Evolutionary conservation across 2,329 filamentous ascomycete genomes (phyloP).

Genomic region (Scolecobasidium constrictum): DNA sequence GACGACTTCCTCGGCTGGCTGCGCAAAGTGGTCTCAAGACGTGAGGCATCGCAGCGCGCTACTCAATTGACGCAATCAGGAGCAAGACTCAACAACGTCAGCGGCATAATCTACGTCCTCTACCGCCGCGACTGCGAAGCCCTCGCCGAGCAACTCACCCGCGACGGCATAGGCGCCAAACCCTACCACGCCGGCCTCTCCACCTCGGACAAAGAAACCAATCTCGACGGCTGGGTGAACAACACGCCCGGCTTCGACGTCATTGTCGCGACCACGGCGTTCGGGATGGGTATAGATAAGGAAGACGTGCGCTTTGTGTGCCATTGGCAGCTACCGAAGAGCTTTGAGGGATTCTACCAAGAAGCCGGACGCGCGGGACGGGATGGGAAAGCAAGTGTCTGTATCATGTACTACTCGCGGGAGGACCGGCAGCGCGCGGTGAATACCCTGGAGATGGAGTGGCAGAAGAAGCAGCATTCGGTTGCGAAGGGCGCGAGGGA

Average conservation of each 20-base stretch:
- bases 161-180: constrained; percentile 61
- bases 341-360: constrained; percentile 93
- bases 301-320: constrained; percentile 88
- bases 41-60: constrained; percentile 44
- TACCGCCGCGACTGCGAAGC: constrained; percentile 65
- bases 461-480: constrained; percentile 33
- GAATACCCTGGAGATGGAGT: constrained; percentile 36
- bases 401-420: constrained; percentile 82
- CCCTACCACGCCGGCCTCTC: constrained; percentile 62
- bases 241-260: constrained; percentile 73
- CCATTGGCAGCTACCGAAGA: constrained; percentile 89
- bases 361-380: constrained; percentile 86
- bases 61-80: constrained; percentile 43
- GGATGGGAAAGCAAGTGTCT: constrained; percentile 77
- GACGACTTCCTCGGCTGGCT: constrained; percentile 70
- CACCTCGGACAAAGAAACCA: constrained; percentile 57
- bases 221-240: constrained; percentile 59
- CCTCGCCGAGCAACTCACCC: constrained; percentile 53
- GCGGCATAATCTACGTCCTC: constrained; percentile 72
- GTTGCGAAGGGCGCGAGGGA: constrained; percentile 25
- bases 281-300: constrained; percentile 97
- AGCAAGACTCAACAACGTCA: constrained; percentile 44
- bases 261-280: constrained; percentile 89
- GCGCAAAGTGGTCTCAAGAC: constrained; percentile 57
- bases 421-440: constrained; percentile 72